Percentiles rank a stretch among this genome's conserved stretches.
Evolutionary conservation across 2,329 filamentous ascomycete genomes (phyloP).

Genomic region (Microascus cirrosus): DNA sequence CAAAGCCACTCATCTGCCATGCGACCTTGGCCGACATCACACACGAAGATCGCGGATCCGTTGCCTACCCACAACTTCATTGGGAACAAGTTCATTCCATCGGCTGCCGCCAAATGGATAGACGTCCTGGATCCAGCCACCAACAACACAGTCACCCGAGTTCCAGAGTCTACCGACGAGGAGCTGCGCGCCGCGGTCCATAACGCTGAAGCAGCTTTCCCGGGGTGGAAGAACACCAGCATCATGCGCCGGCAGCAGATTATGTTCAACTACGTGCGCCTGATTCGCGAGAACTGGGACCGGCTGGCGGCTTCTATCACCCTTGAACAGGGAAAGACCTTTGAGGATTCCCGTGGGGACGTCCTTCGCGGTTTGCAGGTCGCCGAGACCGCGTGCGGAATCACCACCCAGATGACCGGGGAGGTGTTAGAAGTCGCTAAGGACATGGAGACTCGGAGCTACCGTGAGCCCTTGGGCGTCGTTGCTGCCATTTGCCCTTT

Average conservation of each 20-base stretch:
- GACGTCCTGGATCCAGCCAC: conserved; percentile 75
- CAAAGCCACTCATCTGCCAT: background rate
- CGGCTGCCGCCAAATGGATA: conserved; percentile 60
- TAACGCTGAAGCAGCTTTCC: conserved; percentile 66
- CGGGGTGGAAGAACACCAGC: conserved; percentile 60
- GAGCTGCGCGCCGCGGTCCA: conserved; percentile 67
- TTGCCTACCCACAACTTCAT: conserved; percentile 71
- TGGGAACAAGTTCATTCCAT: conserved; percentile 66
- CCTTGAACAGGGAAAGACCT: conserved; percentile 80
- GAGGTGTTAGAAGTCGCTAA: conserved; percentile 78
- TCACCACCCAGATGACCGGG: conserved; percentile 71
- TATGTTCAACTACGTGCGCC: conserved; percentile 74
- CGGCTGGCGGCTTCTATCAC: conserved; percentile 75
- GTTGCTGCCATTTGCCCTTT: conserved; percentile 80
- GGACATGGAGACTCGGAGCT: conserved; percentile 81
- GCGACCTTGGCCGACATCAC: conserved; percentile 40
- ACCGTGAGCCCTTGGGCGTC: conserved; percentile 71
- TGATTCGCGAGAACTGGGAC: conserved; percentile 80
- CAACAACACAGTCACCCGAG: conserved; percentile 74
- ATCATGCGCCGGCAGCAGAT: conserved; percentile 68
- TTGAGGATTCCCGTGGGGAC: conserved; percentile 72
- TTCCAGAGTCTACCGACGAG: conserved; percentile 71
- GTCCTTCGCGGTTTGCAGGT: conserved; percentile 76
- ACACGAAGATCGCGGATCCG: conserved; percentile 58
- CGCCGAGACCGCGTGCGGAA: conserved; percentile 70